Base-by-base conservation (phyloP, 352 stramenopile genomes). In the Phytophthora sansomeana region DNA sequence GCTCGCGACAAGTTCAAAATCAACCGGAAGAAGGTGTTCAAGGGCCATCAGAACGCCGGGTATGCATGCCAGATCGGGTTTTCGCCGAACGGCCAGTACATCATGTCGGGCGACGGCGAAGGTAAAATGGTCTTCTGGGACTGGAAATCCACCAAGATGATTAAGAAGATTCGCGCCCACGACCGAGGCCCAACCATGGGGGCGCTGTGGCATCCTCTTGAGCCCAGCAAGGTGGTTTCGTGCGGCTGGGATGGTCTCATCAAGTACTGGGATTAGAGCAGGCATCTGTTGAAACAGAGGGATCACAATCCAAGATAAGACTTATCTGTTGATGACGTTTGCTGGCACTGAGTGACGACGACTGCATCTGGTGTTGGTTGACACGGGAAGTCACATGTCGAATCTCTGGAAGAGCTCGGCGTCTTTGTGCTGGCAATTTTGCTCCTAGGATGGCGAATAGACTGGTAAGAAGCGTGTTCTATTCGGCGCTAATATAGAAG, bases 241-340 rank as follows among this genome's bases (percentile, higher is more conserved):
- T 99, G 97, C 70, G 97, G 97, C 29, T 99, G 98, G 98, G 98
- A 99, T 79, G 97, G 97, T 0, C 81, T 98, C 41, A 99, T 99
- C 69, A 99, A 99, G 80, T 94, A 99, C 49, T 99, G 98, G 98
- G 92, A 99, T 72, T 99, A 97, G 55, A 62, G 21, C 43, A 53
- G 17, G 13, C 5, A 29, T 1, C 21, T 19, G 50, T 47, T 63
- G 48, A 9, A 39, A 24, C 9, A 2, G 21, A 58, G 4, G n/a
- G 42, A 65, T 21, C 32, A 17, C 38, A 29, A 28, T 19, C 35
- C 11, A 8, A 38, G 46, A 21, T 35, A 57, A 41, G 10, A 10
- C 35, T 41, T 28, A 46, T 28, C 39, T 46, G 39, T 46, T 43
- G 36, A 43, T 43, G 36, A 21, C 36, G 36, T 8, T 21, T 2